Conservation (phyloP, 2,329 filamentous ascomycete genomes). For the Calonectria montana region DNA sequence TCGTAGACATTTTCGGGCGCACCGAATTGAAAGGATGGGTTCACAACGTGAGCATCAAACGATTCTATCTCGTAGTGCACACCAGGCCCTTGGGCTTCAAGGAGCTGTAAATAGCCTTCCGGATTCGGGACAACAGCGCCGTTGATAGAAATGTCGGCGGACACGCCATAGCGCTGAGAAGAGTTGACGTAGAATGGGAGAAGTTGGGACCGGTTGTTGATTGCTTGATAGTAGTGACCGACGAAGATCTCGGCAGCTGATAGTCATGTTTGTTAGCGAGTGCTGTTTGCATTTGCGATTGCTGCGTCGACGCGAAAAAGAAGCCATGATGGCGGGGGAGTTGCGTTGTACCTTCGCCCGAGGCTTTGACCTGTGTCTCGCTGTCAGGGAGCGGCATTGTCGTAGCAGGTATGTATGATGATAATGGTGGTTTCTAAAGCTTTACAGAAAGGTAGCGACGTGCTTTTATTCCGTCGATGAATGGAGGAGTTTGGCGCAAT, state of each 20-base stretch:
- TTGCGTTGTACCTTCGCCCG: slow-evolving; percentile 56
- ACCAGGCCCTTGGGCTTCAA: slow-evolving; percentile 69
- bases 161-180: slow-evolving; percentile 63
- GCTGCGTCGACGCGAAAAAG: neutral
- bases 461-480: neutral
- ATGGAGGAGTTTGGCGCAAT: slow-evolving; percentile 33
- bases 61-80: slow-evolving; percentile 79
- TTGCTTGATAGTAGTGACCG: slow-evolving; percentile 79
- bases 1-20: slow-evolving; percentile 60
- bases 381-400: slow-evolving; percentile 52
- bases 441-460: neutral
- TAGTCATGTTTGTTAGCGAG: slow-evolving; percentile 29
- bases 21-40: slow-evolving; percentile 71
- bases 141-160: slow-evolving; percentile 82
- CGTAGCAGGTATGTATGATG: neutral
- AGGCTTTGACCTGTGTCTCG: slow-evolving; percentile 58
- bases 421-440: neutral
- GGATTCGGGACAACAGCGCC: slow-evolving; percentile 74
- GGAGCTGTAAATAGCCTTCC: slow-evolving; percentile 74
- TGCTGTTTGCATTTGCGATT: slow-evolving; percentile 9
- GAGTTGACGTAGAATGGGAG: slow-evolving; percentile 77
- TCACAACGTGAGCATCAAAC: slow-evolving; percentile 82
- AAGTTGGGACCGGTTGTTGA: slow-evolving; percentile 73
- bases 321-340: neutral
- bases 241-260: slow-evolving; percentile 78